These are phyloP conservation scores for Fusarium sulawesiense DNA, from an alignment of 2,329 filamentous ascomycete genomes.

Conservation along the genomic window DNA sequence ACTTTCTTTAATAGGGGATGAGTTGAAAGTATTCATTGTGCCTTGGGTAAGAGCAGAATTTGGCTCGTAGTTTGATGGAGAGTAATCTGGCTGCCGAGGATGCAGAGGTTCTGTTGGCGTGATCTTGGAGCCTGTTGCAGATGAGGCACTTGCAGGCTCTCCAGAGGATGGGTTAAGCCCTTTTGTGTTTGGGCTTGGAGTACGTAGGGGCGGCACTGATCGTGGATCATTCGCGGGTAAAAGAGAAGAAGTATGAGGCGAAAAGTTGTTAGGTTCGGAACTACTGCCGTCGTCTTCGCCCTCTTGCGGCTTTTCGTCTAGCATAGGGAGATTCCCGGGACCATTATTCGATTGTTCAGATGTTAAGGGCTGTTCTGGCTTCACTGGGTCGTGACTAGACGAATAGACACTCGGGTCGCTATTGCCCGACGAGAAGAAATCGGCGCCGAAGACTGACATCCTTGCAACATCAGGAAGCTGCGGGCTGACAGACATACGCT, in stretches of 20 bases:
- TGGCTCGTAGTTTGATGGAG: constrained; percentile 51
- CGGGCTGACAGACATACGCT: constrained; percentile 63
- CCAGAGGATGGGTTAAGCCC: constrained; percentile 14
- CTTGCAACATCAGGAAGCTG: constrained; percentile 68
- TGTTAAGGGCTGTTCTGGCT: constrained; percentile 24
- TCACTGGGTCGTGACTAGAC: constrained; percentile 17
- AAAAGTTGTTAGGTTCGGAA: neutral
- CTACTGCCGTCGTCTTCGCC: neutral
- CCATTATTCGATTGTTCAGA: constrained; percentile 4
- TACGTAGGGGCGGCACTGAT: constrained; percentile 50
- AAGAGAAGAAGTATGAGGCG: constrained; percentile 15
- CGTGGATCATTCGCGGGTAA: constrained; percentile 38
- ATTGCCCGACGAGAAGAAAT: constrained; percentile 62
- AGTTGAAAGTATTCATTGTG: constrained; percentile 61
- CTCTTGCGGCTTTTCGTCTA: constrained; percentile 15
- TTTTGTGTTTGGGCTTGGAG: constrained; percentile 48
- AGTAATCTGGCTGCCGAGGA: constrained; percentile 52
- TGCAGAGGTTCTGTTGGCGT: constrained; percentile 60
- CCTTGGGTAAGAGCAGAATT: constrained; percentile 55
- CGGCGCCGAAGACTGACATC: constrained; percentile 70
- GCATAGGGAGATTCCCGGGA: constrained; percentile 7
- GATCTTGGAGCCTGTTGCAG: constrained; percentile 45
- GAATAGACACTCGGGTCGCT: constrained; percentile 14
- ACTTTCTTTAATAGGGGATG: constrained; percentile 73
- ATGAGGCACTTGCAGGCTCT: constrained; percentile 8